Evolutionary conservation across 1,284 basidiomycete species (phyloP).

Genomic region (Neonothopanus nambi): DNA sequence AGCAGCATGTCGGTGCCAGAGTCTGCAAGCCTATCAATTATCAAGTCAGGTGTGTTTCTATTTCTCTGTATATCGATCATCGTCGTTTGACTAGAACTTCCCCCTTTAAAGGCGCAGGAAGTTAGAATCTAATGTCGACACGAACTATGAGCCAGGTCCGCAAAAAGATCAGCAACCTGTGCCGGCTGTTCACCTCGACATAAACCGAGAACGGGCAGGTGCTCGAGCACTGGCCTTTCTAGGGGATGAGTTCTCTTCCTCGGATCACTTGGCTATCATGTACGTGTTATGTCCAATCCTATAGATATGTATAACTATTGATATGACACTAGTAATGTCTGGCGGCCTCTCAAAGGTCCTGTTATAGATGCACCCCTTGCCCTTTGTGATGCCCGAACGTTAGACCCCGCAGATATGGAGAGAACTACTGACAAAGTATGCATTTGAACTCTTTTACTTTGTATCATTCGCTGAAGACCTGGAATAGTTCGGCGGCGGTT

Average conservation of each 20-base stretch:
- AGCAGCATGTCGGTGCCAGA: conserved; percentile 11
- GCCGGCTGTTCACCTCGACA: conserved; percentile 17
- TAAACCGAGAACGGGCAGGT: conserved; percentile 12
- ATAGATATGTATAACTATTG: background rate
- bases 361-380: conserved; percentile 15
- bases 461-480: background rate
- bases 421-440: conserved; percentile 13
- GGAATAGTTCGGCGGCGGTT: conserved; percentile 14
- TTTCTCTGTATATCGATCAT: too few relatives aligned
- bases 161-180: conserved; percentile 11
- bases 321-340: conserved; percentile 8
- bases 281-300: background rate
- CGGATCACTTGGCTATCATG: conserved; percentile 14
- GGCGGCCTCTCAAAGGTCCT: conserved; percentile 16
- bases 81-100: too few relatives aligned
- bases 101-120: conserved; percentile 1
- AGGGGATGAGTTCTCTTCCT: conserved; percentile 6
- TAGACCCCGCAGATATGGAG: conserved; percentile 14
- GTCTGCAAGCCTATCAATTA: conserved; percentile 8
- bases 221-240: conserved; percentile 5
- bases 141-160: conserved; percentile 5
- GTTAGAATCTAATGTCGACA: background rate
- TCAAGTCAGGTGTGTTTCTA: conserved; percentile 13
- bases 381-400: conserved; percentile 13
- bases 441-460: too few relatives aligned